Base-by-base conservation (phyloP, 495 filamentous ascomycete species). In the Penicillium diatomitis region DNA sequence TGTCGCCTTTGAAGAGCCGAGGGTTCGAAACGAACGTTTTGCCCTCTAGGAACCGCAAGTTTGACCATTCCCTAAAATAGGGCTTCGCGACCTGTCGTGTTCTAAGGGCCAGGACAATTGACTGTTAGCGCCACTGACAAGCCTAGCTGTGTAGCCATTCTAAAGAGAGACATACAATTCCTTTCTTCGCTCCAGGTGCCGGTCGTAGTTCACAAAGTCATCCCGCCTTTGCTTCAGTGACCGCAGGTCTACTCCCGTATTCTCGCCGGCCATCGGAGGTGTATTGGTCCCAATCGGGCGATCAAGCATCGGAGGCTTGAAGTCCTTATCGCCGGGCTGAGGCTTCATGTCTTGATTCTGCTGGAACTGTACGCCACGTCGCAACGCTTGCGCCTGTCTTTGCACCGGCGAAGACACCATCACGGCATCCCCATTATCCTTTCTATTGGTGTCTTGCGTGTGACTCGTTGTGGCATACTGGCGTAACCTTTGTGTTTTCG, bases 11-110 rank as follows among this genome's bases (percentile, higher is more conserved):
- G 74, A 96, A 96, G 32, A 88, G 72, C 4, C 80, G 74, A 3
- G 82, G 76, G 34, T 88, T 88, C 6, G 90, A 82, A 11, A 86
- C 60, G 69, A 96, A 97, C 32, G 85, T 85, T 65, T 97, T 97
- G 57, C 92, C 92, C 52, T 88, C 77, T 68, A 86, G 77, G 59
- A 85, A 78, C 4, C 81, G 76, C 70, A 96, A 76, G 65, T 88
- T 88, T 45, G 75, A 76, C 84, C 87, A 94, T 78, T 97, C 90
- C 57, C 87, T 83, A 75, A 95, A 97, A 64, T 97, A 97, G 28
- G 88, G 87, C 50, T 84, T 87, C 8, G 79, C 66, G 53, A 91
- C 78, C 67, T 73, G 74, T 56, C 60, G 61, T 10, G 70, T 76
- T 49, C 76, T 80, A 32, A 9, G 43, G 35, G 33, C n/a, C 36